Base-by-base conservation (phyloP, 140 eudicot genomes). In the Anethum foeniculum region DNA sequence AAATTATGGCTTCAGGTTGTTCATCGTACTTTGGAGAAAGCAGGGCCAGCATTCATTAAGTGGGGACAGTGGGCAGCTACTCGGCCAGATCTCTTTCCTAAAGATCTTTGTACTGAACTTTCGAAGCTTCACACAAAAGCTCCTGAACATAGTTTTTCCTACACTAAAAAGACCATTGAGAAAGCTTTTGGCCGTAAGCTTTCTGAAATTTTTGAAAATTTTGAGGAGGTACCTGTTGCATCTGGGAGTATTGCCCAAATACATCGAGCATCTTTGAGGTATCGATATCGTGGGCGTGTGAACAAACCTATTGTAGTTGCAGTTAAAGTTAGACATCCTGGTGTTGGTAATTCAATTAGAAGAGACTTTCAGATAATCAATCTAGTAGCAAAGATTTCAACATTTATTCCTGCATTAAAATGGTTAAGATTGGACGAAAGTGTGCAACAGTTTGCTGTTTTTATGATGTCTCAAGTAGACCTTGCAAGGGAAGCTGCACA, bases 11-110 rank as follows among this genome's bases (percentile, higher is more conserved):
- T 93, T 73, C 93, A 82, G 67, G 80, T 91, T 69, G 98, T 93
- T 80, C 96, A 86, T 44, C 92, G 79, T 11, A 91, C 99, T 14
- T 87, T 96, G 44, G 98, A 93, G 84, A 84, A 51, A 85, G 99
- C 98, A 23, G 98, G 99, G 28, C 99, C 99, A 4, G 98, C 99
- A 34, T 96, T 96, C 78, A 96, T 96, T 74, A 96, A 93, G 79
- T 96, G 99, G 99, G 99, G 99, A 68, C 98, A 96, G 44, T 96
- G 99, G 98, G 99, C 98, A 3, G 99, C 99, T 78, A 93, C 98
- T 56, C 87, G 99, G 16, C 98, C 99, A 0, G 98, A 96, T 90
- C 91, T 96, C 52, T 96, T 96, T 44, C 98, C 99, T 4, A 85
- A 83, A 32, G 99, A 96, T 47, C 85, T 96, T 48, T 96, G 99